These are phyloP conservation scores for Chaetomidium leptoderma DNA, from an alignment of 495 filamentous ascomycete species.

Conservation along the genomic window DNA sequence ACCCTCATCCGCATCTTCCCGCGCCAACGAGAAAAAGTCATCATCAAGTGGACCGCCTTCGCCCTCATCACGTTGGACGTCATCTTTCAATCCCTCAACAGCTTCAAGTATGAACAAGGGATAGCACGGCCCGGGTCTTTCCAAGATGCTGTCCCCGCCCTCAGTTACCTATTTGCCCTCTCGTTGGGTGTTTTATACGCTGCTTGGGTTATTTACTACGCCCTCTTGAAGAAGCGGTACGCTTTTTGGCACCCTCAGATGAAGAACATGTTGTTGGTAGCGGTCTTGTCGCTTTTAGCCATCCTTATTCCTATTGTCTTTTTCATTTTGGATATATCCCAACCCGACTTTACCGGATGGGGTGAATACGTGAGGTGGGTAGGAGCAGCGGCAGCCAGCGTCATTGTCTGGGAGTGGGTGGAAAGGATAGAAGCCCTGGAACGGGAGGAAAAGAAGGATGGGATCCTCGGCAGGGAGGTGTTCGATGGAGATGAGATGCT, in stretches of 20 bases:
- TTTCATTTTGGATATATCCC: constrained; percentile 88
- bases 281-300: constrained; percentile 69
- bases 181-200: constrained; percentile 86
- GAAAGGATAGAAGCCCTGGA: constrained; percentile 97
- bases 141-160: constrained; percentile 81
- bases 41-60: constrained; percentile 98
- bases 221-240: constrained; percentile 84
- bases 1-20: constrained; percentile 94
- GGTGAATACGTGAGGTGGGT: constrained; percentile 98
- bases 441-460: constrained; percentile 92
- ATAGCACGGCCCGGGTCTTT: constrained; percentile 65
- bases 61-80: constrained; percentile 86
- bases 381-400: constrained; percentile 89
- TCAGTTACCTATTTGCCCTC: constrained; percentile 91
- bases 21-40: constrained; percentile 91
- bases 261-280: constrained; percentile 85
- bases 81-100: constrained; percentile 82
- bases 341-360: constrained; percentile 85
- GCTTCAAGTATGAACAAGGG: constrained; percentile 58
- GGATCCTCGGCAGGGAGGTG: constrained; percentile 86
- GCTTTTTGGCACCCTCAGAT: constrained; percentile 92
- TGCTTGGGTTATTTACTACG: constrained; percentile 94
- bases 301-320: constrained; percentile 91
- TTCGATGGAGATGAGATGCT: constrained; percentile 98
- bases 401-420: constrained; percentile 99